Conservation (phyloP, 2,329 filamentous ascomycete species). For the Berkeleyomyces basicola region DNA sequence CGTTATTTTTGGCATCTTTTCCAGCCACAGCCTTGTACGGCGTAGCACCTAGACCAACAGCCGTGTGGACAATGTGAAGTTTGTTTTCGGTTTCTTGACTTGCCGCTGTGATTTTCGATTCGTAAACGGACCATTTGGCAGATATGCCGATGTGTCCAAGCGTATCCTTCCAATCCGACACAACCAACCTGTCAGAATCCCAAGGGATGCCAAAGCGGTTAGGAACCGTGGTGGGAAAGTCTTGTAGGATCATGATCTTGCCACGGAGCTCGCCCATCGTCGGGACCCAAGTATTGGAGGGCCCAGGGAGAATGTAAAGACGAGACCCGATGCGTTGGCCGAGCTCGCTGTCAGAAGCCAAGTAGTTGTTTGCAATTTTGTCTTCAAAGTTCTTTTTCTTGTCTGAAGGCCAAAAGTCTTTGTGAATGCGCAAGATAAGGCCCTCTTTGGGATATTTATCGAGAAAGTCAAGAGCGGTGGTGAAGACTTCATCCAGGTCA, state of each 20-base stretch:
- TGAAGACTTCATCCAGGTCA: not conserved
- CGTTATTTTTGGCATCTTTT: not conserved
- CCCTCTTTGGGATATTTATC: not conserved
- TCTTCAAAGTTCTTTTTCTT: not conserved
- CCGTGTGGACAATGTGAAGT: not conserved
- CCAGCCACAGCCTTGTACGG: not conserved
- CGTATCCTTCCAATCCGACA: not conserved
- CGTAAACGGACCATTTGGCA: not conserved
- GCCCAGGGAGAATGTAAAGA: not conserved
- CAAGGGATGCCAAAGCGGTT: not conserved
- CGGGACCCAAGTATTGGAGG: not conserved
- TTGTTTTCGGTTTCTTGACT: not conserved
- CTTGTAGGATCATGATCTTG: not conserved
- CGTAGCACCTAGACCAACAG: not conserved
- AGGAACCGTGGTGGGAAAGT: not conserved
- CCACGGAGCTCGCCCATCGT: not conserved
- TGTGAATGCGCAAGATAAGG: not conserved
- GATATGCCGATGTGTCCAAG: not conserved
- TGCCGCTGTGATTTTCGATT: not conserved
- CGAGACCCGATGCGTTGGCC: not conserved
- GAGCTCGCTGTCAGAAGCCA: not conserved
- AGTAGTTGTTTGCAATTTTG: not conserved
- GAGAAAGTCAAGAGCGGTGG: not conserved
- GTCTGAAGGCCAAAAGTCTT: not conserved
- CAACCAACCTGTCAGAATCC: not conserved